phyloP scores from a whole-genome alignment of 768 basidiomycete genomes.

The Tephrocybe rancida region DNA sequence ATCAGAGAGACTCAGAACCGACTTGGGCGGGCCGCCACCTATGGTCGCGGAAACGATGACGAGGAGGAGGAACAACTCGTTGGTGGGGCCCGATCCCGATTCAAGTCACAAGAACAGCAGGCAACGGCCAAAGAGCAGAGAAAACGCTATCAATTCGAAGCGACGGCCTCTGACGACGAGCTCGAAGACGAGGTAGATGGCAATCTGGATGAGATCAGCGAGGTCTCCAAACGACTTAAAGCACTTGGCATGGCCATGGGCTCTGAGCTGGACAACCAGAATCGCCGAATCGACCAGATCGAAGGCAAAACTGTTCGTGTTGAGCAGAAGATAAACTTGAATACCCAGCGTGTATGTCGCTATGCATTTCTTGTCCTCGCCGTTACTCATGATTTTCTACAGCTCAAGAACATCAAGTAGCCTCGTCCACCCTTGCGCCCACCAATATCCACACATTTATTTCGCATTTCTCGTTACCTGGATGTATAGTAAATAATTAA shows the following conservation, averaged over 20 bases:
- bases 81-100: slow-evolving; percentile 40
- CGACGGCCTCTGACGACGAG: slow-evolving; percentile 88
- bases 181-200: slow-evolving; percentile 92
- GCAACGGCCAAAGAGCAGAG: slow-evolving; percentile 66
- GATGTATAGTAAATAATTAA: no score
- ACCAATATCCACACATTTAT: neutral
- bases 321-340: slow-evolving; percentile 76
- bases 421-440: neutral
- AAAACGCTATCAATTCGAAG: slow-evolving; percentile 90
- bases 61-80: slow-evolving; percentile 52
- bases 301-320: slow-evolving; percentile 76
- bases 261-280: slow-evolving; percentile 88
- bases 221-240: slow-evolving; percentile 77
- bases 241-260: slow-evolving; percentile 82
- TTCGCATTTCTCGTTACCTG: slow-evolving; percentile 18
- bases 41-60: slow-evolving; percentile 47
- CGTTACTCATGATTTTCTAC: slow-evolving; percentile 11
- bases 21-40: slow-evolving; percentile 72
- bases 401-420: slow-evolving; percentile 68
- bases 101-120: slow-evolving; percentile 53
- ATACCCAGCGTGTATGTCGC: slow-evolving; percentile 76
- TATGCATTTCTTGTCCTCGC: neutral
- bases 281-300: slow-evolving; percentile 74
- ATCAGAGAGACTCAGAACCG: slow-evolving; percentile 87
- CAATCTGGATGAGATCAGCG: slow-evolving; percentile 86